These are phyloP conservation scores for Meyerozyma carpophila DNA, from an alignment of 1,139 yeast species.

Conservation along the genomic window DNA sequence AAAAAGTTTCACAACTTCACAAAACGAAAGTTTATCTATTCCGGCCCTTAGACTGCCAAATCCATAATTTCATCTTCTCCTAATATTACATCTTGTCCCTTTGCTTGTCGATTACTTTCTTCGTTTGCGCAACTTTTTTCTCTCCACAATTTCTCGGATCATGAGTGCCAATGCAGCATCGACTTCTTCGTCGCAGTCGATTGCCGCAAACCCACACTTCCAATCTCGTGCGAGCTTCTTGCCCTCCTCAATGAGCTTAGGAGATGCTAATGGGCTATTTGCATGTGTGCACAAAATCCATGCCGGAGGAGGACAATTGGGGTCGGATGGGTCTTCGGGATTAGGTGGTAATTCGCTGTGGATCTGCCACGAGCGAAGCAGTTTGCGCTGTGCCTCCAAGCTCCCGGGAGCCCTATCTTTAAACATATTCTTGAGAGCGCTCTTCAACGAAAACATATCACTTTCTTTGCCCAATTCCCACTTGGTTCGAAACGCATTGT, in stretches of 20 bases:
- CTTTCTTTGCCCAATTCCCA: slow-evolving; percentile 64
- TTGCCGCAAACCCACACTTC: slow-evolving; percentile 59
- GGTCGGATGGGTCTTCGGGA: slow-evolving; percentile 40
- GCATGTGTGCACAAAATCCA: slow-evolving; percentile 61
- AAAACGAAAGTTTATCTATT: no score
- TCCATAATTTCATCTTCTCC: no score
- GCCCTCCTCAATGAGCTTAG: slow-evolving; percentile 52
- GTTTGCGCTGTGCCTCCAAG: slow-evolving; percentile 12
- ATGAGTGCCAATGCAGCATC: slow-evolving; percentile 53
- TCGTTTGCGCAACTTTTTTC: slow-evolving; percentile 19
- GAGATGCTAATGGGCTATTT: slow-evolving; percentile 52
- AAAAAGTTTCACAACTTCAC: no score
- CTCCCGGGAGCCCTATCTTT: slow-evolving; percentile 26
- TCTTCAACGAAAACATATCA: slow-evolving; percentile 57
- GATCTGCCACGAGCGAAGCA: slow-evolving; percentile 12
- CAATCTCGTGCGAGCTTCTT: slow-evolving; percentile 49
- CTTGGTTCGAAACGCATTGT: slow-evolving; percentile 42
- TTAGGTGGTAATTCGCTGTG: slow-evolving; percentile 12
- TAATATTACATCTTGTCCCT: no score
- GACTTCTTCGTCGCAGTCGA: slow-evolving; percentile 49
- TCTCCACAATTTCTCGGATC: slow-evolving; percentile 54
- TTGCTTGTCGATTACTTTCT: background rate
- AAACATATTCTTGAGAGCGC: slow-evolving; percentile 56
- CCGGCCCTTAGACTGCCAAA: no score
- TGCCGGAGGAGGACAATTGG: slow-evolving; percentile 60